phyloP scores from a whole-genome alignment of 306 rosid genomes.

The Geum urbanum region DNA sequence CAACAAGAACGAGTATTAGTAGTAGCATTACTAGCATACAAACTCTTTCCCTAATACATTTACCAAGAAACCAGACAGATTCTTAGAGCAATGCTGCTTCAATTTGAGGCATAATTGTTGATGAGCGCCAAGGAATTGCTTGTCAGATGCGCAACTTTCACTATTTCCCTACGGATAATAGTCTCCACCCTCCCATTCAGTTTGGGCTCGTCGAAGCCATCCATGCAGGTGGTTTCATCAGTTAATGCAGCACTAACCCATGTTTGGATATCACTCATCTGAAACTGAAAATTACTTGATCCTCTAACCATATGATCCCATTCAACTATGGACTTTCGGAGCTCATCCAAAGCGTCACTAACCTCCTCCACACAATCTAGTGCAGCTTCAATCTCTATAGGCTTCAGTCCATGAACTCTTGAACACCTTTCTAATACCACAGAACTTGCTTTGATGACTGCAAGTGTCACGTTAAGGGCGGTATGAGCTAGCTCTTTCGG shows the following conservation, averaged over 20 bases:
- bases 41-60: background rate
- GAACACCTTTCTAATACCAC: conserved; percentile 19
- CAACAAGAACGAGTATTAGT: background rate
- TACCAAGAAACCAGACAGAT: too few relatives aligned
- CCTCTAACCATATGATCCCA: conserved; percentile 8
- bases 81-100: background rate
- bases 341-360: conserved; percentile 32
- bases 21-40: background rate
- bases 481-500: conserved; percentile 33
- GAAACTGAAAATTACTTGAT: conserved; percentile 14
- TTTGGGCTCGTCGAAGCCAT: conserved; percentile 25
- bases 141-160: conserved; percentile 31
- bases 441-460: conserved; percentile 16
- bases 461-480: conserved; percentile 33
- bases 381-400: conserved; percentile 26
- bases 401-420: conserved; percentile 25
- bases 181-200: conserved; percentile 19
- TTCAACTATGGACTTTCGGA: conserved; percentile 20
- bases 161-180: conserved; percentile 19
- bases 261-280: conserved; percentile 36
- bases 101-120: conserved; percentile 33
- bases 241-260: conserved; percentile 49
- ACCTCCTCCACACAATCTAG: conserved; percentile 36
- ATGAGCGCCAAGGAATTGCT: conserved; percentile 45
- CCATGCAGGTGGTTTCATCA: conserved; percentile 40